Conservation (phyloP, 1,284 basidiomycete genomes). For the Chiua sp. region DNA sequence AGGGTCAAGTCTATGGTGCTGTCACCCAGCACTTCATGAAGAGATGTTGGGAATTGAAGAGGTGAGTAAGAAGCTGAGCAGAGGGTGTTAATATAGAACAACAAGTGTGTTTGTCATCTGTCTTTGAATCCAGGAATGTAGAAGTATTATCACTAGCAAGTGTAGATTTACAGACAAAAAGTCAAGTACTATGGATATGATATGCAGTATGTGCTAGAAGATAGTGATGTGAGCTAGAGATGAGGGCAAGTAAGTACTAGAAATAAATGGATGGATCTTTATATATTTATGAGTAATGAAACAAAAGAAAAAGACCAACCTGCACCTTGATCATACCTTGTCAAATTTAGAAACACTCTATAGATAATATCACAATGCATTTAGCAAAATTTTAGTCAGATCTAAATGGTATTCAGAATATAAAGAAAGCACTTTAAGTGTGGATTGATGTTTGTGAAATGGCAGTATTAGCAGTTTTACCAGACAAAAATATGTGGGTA, state of each 20-base stretch:
- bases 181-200: slow-evolving; percentile 57
- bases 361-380: neutral
- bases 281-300: slow-evolving; percentile 8
- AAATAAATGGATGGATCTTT: slow-evolving; percentile 1
- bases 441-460: too few relatives aligned
- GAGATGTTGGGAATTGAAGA: slow-evolving; percentile 31
- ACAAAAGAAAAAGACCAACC: slow-evolving; percentile 9
- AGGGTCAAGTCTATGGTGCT: slow-evolving; percentile 25
- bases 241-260: too few relatives aligned
- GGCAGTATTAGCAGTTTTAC: too few relatives aligned
- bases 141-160: slow-evolving; percentile 16
- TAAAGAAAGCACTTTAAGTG: too few relatives aligned
- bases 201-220: neutral
- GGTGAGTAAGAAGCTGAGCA: slow-evolving; percentile 36
- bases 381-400: too few relatives aligned
- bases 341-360: slow-evolving; percentile 5
- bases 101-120: slow-evolving; percentile 33
- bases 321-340: slow-evolving; percentile 6
- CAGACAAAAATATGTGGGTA: too few relatives aligned
- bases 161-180: slow-evolving; percentile 49
- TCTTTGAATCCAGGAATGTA: slow-evolving; percentile 10
- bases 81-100: slow-evolving; percentile 61
- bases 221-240: neutral
- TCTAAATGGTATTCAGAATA: too few relatives aligned
- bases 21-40: slow-evolving; percentile 24